phyloP scores from a whole-genome alignment of 768 basidiomycete genomes.

The Cystobasidium tubakii region DNA sequence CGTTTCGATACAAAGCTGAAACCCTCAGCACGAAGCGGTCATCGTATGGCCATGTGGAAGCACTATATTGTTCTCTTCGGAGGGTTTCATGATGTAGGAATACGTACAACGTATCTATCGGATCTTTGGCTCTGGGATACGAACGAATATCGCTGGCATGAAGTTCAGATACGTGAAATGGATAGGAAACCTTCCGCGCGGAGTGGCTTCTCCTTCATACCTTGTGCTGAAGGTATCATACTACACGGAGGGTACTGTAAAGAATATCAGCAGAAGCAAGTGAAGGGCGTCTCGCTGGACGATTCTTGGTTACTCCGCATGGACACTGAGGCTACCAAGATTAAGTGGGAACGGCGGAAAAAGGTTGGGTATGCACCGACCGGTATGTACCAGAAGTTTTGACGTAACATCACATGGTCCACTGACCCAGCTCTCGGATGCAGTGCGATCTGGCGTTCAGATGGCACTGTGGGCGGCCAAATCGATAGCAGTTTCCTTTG shows the following conservation, averaged over 20 bases:
- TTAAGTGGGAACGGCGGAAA: conserved; percentile 84
- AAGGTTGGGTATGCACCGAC: conserved; percentile 65
- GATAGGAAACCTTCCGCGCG: conserved; percentile 62
- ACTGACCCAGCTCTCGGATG: no score
- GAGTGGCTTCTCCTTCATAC: conserved; percentile 72
- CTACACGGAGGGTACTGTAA: conserved; percentile 87
- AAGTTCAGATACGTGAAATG: conserved; percentile 65
- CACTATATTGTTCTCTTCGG: conserved; percentile 75
- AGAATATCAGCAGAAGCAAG: conserved; percentile 82
- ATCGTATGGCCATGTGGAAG: conserved; percentile 88
- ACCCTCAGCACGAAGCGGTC: conserved; percentile 75
- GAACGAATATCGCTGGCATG: conserved; percentile 58
- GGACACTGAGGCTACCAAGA: conserved; percentile 53
- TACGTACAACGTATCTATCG: conserved; percentile 61
- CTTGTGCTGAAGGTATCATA: conserved; percentile 69
- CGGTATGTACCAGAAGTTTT: neutral
- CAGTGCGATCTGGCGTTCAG: conserved; percentile 66
- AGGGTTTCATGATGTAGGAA: conserved; percentile 79
- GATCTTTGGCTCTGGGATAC: conserved; percentile 90
- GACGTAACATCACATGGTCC: no score
- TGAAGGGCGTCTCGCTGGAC: conserved; percentile 77
- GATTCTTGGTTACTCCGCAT: conserved; percentile 79
- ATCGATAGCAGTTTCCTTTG: conserved; percentile 70
- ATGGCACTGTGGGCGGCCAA: conserved; percentile 73
- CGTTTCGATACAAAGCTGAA: conserved; percentile 76